Evolutionary conservation across 306 rosid genomes (phyloP).

Genomic region (Prinsepia uniflora): DNA sequence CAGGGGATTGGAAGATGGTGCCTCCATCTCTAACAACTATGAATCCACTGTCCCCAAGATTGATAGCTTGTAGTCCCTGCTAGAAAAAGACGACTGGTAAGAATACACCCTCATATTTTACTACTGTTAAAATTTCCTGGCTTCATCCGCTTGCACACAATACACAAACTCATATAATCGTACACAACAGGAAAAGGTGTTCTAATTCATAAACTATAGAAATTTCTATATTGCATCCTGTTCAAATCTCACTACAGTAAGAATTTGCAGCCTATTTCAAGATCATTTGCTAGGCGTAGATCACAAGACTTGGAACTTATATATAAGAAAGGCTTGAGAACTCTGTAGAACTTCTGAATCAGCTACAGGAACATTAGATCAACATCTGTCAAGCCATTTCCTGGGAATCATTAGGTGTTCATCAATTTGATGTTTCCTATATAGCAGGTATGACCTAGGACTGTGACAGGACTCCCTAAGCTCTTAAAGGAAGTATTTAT

Average conservation of each 20-base stretch:
- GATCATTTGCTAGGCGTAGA: background rate
- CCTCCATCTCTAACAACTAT: constrained; percentile 78
- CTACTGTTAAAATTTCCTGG: constrained; percentile 4
- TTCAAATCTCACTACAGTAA: background rate
- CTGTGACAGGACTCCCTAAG: background rate
- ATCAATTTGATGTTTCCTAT: background rate
- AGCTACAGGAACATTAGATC: background rate
- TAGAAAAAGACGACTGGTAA: constrained; percentile 22
- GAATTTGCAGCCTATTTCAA: constrained; percentile 1
- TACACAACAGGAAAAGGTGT: background rate
- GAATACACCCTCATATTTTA: constrained; percentile 2
- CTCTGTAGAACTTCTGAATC: background rate
- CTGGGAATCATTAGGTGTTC: background rate
- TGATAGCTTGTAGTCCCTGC: constrained; percentile 82
- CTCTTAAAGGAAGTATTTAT: background rate
- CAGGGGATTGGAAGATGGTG: constrained; percentile 73
- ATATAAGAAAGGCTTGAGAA: background rate
- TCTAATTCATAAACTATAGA: background rate
- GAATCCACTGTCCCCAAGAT: constrained; percentile 95
- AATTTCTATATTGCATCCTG: background rate
- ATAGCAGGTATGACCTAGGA: background rate
- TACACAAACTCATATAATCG: background rate
- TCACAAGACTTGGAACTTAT: background rate
- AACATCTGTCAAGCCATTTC: background rate
- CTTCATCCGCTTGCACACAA: background rate